These are phyloP conservation scores for Malassezia sp. DNA, from an alignment of 1,284 basidiomycete species.

Conservation along the genomic window DNA sequence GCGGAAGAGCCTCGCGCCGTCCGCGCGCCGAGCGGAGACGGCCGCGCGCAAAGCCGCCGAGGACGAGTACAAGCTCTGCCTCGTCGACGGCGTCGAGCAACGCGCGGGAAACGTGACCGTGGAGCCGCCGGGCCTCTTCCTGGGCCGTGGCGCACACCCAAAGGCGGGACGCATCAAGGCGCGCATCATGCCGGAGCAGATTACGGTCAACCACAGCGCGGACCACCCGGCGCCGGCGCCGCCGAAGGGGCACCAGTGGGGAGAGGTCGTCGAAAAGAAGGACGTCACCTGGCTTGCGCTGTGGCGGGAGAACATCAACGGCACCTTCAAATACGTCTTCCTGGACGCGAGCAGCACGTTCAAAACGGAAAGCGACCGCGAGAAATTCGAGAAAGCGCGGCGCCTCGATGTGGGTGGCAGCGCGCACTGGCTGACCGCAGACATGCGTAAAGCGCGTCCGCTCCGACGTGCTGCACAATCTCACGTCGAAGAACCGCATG, in stretches of 20 bases:
- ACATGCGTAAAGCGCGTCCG: conserved; percentile 37
- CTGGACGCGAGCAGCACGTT: conserved; percentile 41
- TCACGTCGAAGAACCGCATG: conserved; percentile 35
- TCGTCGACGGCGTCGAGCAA: conserved; percentile 88
- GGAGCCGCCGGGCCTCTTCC: conserved; percentile 91
- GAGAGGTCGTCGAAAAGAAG: conserved; percentile 39
- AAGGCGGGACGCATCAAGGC: conserved; percentile 94
- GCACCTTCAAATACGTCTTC: conserved; percentile 44
- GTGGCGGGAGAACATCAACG: conserved; percentile 46
- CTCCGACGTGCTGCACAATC: conserved; percentile 32
- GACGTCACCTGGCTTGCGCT: conserved; percentile 44
- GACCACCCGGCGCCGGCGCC: conserved; percentile 35
- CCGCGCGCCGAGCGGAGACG: conserved; percentile 51
- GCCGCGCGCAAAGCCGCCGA: conserved; percentile 82
- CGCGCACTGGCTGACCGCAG: too few relatives aligned
- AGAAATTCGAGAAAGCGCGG: conserved; percentile 45
- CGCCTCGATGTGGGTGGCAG: too few relatives aligned
- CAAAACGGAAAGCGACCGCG: conserved; percentile 44
- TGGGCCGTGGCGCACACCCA: conserved; percentile 95
- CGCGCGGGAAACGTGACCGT: conserved; percentile 96
- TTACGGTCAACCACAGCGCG: conserved; percentile 46
- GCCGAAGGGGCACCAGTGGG: conserved; percentile 41
- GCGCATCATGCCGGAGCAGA: conserved; percentile 41
- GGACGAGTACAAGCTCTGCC: conserved; percentile 69
- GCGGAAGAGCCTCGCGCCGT: conserved; percentile 69